These are phyloP conservation scores for Hordeum marinum DNA, from an alignment of 176 grass and related monocot genomes.

Conservation along the genomic window DNA sequence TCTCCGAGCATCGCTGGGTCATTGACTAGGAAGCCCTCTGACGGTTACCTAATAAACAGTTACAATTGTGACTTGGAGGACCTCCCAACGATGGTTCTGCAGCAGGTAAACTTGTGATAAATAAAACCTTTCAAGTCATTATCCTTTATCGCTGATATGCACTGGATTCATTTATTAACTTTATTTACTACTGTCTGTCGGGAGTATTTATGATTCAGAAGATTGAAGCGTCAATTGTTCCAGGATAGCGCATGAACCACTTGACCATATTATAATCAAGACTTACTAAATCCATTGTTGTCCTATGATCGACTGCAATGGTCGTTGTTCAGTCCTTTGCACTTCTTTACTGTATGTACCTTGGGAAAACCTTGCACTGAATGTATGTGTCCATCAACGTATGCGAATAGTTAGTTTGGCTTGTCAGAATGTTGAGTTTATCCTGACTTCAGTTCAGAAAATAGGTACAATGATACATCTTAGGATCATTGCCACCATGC, in stretches of 20 bases:
- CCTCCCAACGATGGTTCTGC: slow-evolving; percentile 86
- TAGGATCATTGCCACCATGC: not conserved
- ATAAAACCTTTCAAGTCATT: not conserved
- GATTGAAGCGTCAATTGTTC: slow-evolving; percentile 11
- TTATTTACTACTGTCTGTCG: not conserved
- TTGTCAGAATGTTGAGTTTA: not conserved
- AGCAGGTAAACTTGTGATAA: slow-evolving; percentile 61
- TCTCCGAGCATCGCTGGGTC: slow-evolving; percentile 65
- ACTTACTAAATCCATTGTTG: not conserved
- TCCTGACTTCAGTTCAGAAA: not conserved
- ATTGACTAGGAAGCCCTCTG: slow-evolving; percentile 43
- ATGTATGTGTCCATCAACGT: no score
- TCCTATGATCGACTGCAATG: not conserved
- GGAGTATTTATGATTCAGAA: not conserved
- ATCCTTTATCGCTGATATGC: not conserved
- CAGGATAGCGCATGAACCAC: slow-evolving; percentile 3
- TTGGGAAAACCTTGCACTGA: no score
- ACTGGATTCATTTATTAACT: not conserved
- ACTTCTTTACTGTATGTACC: not conserved
- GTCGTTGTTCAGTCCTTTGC: not conserved
- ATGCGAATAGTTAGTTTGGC: not conserved
- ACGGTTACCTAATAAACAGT: slow-evolving; percentile 46
- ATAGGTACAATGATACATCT: not conserved
- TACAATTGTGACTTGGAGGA: slow-evolving; percentile 93
- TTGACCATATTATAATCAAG: not conserved